Evolutionary conservation across 352 stramenopile genomes (phyloP), one percentile per base, ranked within the genome.

Genomic region (Aphanomyces astaci): DNA sequence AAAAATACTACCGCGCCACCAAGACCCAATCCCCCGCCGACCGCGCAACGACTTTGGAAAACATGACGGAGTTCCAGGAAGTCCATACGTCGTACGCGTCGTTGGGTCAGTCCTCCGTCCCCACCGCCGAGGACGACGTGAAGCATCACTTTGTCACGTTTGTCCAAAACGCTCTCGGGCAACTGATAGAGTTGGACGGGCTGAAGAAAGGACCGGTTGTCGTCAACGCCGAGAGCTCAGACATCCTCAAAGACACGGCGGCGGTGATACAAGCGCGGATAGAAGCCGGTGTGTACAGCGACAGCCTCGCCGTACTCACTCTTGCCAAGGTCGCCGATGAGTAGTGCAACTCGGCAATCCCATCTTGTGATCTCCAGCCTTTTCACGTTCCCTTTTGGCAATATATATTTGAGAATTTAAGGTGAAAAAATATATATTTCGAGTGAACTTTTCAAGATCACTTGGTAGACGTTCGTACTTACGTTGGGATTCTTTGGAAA

Each of bases 141-240:
- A 68, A 68, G 62, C 62, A 68, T 33, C 62, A 68, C 32, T 68
- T 68, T 2, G 55, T 68, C 36, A 31, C 62, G 33, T 68, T 68
- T 46, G 62, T 68, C 3, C 30, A 48, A 19, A 68, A 68, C 31
- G 49, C 28, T 11, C 28, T 28, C 4, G 62, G 62, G 15, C 62
- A 68, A 24, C 55, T 68, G 51, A 33, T 68, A 13, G 62, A 68
- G 39, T 27, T 68, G 22, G 62, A 68, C 32, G 62, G 62, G 3
- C 25, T 68, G 48, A 68, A 68, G 62, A 56, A 68, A 30, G 25
- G 40, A 4, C 39, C 62, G 2, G 10, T 68, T n/a, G 27, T 68
- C n/a, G 51, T 68, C 27, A 49, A 68, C 25, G 11, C 49, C 22
- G 28, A 9, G 11, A 59, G 62, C 43, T 45, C 11, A 17, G 62